Conservation (phyloP, 371 early-diverging fungal genomes). For the Choanephora cucurbitarum region DNA sequence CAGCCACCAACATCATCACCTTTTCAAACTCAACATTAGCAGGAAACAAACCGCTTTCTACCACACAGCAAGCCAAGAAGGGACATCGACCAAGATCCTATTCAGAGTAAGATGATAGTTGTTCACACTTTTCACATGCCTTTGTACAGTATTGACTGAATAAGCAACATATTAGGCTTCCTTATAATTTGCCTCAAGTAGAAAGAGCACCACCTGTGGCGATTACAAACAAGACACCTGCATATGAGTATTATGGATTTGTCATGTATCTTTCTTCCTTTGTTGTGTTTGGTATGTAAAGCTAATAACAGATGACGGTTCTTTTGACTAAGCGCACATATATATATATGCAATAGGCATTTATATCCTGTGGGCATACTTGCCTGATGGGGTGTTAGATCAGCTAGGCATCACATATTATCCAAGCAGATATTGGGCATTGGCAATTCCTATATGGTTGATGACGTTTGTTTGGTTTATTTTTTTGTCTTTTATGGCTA, state of each 20-base stretch:
- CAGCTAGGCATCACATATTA: slow-evolving; percentile 80
- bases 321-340: too few species aligned
- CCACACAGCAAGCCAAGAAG: slow-evolving; percentile 8
- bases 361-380: slow-evolving; percentile 80
- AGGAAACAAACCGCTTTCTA: slow-evolving; percentile 4
- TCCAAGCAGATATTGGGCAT: slow-evolving; percentile 77
- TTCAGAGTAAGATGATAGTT: slow-evolving; percentile 55
- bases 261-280: slow-evolving; percentile 82
- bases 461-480: slow-evolving; percentile 70
- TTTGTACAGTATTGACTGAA: too few species aligned
- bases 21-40: background rate
- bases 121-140: too few species aligned
- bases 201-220: slow-evolving; percentile 54
- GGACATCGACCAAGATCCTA: slow-evolving; percentile 50
- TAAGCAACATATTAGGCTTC: slow-evolving; percentile 33
- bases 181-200: slow-evolving; percentile 29
- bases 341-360: slow-evolving; percentile 37
- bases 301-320: too few species aligned
- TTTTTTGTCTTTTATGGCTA: slow-evolving; percentile 65
- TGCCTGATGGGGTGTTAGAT: slow-evolving; percentile 75
- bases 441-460: slow-evolving; percentile 77
- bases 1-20: slow-evolving; percentile 2
- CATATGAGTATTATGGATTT: slow-evolving; percentile 86
- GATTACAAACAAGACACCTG: slow-evolving; percentile 67
- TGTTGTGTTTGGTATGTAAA: slow-evolving; percentile 64